A percentile compares a stretch with the other conserved stretches of the same genome.
Evolutionary conservation across 2,329 filamentous ascomycete genomes (phyloP).

Genomic region (Aspergillus melleus): DNA sequence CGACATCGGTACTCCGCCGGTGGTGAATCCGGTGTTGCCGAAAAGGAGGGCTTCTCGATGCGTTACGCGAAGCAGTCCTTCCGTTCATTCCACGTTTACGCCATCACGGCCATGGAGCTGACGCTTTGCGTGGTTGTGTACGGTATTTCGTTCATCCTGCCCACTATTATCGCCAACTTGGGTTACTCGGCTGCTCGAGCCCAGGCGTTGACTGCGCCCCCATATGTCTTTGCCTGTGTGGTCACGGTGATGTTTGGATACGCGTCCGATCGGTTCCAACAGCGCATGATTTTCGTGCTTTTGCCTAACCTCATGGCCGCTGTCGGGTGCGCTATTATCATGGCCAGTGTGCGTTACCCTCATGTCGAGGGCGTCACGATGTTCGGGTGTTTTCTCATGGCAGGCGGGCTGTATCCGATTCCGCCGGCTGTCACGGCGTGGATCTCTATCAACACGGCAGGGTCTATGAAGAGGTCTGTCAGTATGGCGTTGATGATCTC

Average conservation of each 20-base stretch:
- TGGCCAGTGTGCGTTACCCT: neutral
- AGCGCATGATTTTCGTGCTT: neutral
- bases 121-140: neutral
- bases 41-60: slow-evolving; percentile 4
- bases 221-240: neutral
- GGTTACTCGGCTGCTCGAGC: neutral
- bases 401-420: neutral
- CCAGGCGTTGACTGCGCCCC: neutral
- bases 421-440: neutral
- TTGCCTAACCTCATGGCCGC: neutral
- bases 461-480: neutral
- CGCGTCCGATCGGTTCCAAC: neutral
- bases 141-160: neutral
- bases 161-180: neutral
- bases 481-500: neutral
- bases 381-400: neutral
- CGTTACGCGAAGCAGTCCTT: neutral
- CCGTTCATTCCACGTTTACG: neutral
- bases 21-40: slow-evolving; percentile 1
- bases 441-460: neutral
- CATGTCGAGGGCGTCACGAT: neutral
- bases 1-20: slow-evolving; percentile 4
- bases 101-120: neutral
- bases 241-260: neutral
- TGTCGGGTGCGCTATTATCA: neutral